Evolutionary conservation across 2,329 filamentous ascomycete species (phyloP).

Genomic region (Epichloe bromicola): DNA sequence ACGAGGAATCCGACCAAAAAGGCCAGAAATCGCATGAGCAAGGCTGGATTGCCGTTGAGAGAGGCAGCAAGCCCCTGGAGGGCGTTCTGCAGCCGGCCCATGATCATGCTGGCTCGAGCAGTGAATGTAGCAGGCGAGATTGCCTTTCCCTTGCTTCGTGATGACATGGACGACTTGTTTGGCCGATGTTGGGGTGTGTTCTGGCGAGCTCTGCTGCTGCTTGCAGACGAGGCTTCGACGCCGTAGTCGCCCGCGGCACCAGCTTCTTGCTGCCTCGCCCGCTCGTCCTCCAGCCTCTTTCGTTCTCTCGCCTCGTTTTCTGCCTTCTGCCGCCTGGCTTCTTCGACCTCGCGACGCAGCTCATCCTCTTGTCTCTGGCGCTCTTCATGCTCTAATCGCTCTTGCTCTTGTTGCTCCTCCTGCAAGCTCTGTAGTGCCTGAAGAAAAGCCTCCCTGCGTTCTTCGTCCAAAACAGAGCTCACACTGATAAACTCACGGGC

Average conservation of each 20-base stretch:
- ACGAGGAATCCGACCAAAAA: constrained; percentile 70
- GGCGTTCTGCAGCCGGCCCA: constrained; percentile 37
- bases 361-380: constrained; percentile 42
- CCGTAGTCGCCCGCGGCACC: constrained; percentile 58
- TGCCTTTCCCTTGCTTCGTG: constrained; percentile 18
- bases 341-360: constrained; percentile 42
- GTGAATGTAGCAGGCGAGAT: constrained; percentile 25
- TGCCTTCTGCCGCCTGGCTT: constrained; percentile 39
- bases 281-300: constrained; percentile 41
- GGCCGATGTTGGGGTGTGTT: constrained; percentile 16
- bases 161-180: constrained; percentile 11
- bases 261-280: constrained; percentile 31
- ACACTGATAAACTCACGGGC: constrained; percentile 80
- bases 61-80: constrained; percentile 37
- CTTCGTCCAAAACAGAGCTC: constrained; percentile 80
- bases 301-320: constrained; percentile 46
- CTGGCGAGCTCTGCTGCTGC: constrained; percentile 21
- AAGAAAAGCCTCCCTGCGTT: constrained; percentile 77
- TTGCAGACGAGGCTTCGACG: constrained; percentile 39
- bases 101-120: constrained; percentile 37
- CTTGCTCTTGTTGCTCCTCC: constrained; percentile 69
- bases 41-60: constrained; percentile 42
- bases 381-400: constrained; percentile 49
- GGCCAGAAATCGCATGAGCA: constrained; percentile 51
- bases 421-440: constrained; percentile 73